Evolutionary conservation across 768 basidiomycete species (phyloP).

Genomic region (Rhodotorula diobovata): DNA sequence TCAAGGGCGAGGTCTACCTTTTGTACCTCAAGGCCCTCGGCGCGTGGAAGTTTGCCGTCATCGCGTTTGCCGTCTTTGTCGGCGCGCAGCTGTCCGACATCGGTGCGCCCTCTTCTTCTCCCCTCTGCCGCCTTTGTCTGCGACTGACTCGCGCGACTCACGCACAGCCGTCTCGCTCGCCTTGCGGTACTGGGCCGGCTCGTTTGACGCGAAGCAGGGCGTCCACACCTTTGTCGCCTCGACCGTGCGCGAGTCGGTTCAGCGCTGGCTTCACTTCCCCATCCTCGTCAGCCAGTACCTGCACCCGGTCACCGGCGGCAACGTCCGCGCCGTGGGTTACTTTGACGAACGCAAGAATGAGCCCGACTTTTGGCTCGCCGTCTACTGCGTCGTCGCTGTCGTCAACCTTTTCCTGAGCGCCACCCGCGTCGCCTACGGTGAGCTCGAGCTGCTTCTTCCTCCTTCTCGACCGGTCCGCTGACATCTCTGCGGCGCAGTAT

Average conservation of each 20-base stretch:
- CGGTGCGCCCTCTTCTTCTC: not conserved
- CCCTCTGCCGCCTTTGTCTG: no score
- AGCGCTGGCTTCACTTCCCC: slow-evolving; percentile 1
- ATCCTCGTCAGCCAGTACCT: not conserved
- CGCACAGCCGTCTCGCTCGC: slow-evolving; percentile 25
- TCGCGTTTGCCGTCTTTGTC: slow-evolving; percentile 2
- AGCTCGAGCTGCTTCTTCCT: not conserved
- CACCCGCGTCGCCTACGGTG: slow-evolving; percentile 30
- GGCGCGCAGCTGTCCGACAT: slow-evolving; percentile 22
- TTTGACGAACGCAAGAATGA: not conserved
- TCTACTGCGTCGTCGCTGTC: slow-evolving; percentile 43
- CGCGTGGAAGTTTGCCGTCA: slow-evolving; percentile 10
- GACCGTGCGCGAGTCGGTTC: not conserved
- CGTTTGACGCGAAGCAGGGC: slow-evolving; percentile 22
- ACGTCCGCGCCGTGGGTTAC: not conserved
- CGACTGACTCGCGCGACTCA: no score
- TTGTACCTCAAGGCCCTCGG: slow-evolving; percentile 35
- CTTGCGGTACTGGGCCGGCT: slow-evolving; percentile 37
- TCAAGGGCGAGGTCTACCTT: slow-evolving; percentile 27
- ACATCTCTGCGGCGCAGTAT: not conserved
- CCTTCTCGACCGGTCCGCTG: not conserved
- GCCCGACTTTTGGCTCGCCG: slow-evolving; percentile 40
- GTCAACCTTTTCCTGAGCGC: slow-evolving; percentile 40
- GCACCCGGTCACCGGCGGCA: not conserved
- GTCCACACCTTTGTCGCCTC: slow-evolving; percentile 1